phyloP scores from a whole-genome alignment of 352 stramenopile species.

The Phytopythium montanum region DNA sequence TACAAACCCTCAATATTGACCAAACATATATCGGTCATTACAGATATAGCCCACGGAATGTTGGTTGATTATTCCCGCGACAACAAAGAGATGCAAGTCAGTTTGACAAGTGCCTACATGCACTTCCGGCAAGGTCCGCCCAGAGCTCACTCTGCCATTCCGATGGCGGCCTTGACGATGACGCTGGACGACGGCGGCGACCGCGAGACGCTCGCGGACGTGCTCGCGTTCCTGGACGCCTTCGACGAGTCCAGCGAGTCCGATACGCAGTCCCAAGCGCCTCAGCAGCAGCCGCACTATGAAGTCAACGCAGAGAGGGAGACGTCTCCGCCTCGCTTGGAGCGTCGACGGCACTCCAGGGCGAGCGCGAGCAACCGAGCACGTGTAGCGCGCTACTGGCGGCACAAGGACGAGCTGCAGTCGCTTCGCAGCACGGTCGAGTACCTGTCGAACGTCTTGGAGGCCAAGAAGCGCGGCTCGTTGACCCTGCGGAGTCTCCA shows the following conservation, averaged over 20 bases:
- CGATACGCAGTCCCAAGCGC: no score
- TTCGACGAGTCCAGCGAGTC: neutral
- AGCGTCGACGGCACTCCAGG: no score
- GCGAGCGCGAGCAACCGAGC: slow-evolving; percentile 4
- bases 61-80: neutral
- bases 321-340: no score
- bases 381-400: neutral
- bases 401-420: slow-evolving; percentile 5
- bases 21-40: neutral
- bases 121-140: neutral
- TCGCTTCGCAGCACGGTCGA: slow-evolving; percentile 1
- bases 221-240: slow-evolving; percentile 5
- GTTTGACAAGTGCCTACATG: no score
- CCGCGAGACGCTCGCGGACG: slow-evolving; percentile 1
- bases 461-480: neutral
- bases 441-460: neutral
- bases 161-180: no score
- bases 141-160: neutral
- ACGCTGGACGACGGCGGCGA: neutral
- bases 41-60: neutral
- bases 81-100: no score
- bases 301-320: no score
- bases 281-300: no score
- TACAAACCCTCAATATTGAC: neutral
- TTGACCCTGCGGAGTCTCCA: no score